These are phyloP conservation scores for Leccinum ochraceum DNA, from an alignment of 768 basidiomycete genomes.

Conservation along the genomic window DNA sequence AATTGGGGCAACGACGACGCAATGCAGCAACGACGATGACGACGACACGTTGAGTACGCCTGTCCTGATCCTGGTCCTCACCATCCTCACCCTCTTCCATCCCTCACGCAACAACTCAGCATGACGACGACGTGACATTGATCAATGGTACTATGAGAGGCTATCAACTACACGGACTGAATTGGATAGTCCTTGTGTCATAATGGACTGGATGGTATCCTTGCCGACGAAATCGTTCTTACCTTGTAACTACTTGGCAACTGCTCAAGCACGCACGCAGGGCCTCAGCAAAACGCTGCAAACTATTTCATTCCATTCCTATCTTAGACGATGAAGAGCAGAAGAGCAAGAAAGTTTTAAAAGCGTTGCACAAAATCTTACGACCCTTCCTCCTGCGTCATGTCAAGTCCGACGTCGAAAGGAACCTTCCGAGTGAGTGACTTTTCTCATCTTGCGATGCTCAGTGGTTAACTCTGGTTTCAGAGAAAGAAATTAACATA, in stretches of 20 bases:
- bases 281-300: constrained; percentile 98
- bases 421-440: constrained; percentile 77
- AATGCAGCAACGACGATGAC: too few relatives aligned
- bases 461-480: constrained; percentile 1
- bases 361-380: constrained; percentile 95
- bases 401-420: constrained; percentile 97
- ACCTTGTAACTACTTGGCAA: neutral
- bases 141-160: constrained; percentile 89
- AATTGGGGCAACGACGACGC: too few relatives aligned
- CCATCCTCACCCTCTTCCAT: too few relatives aligned
- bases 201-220: constrained; percentile 94
- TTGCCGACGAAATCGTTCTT: constrained; percentile 85
- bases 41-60: too few relatives aligned
- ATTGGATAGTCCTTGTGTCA: constrained; percentile 97
- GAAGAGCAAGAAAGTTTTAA: constrained; percentile 90
- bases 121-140: constrained; percentile 23
- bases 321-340: constrained; percentile 86
- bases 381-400: constrained; percentile 91
- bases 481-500: constrained; percentile 98
- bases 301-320: constrained; percentile 95
- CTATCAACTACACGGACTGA: constrained; percentile 94
- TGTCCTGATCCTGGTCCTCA: too few relatives aligned
- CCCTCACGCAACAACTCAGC: too few relatives aligned
- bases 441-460: neutral
- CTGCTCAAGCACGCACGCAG: constrained; percentile 39